Evolutionary conservation across 164 flowering plant species (phyloP).

Genomic region (Nelumbo lutea): DNA sequence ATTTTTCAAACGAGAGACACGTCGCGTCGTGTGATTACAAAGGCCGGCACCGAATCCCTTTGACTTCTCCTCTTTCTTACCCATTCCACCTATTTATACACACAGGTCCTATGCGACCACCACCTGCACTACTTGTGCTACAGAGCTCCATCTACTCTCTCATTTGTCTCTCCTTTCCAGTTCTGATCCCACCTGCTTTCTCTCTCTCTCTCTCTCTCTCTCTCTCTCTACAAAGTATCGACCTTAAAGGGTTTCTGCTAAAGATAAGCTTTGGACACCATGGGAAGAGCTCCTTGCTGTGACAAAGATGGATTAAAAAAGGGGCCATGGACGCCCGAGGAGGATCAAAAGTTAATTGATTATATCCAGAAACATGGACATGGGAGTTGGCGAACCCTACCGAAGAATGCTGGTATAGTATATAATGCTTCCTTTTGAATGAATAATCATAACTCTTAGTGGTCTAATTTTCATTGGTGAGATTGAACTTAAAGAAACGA

Average conservation of each 20-base stretch:
- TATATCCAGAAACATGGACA: slow-evolving; percentile 72
- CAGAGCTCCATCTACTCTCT: too few species aligned
- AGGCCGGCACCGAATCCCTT: slow-evolving; percentile 32
- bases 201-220: too few species aligned
- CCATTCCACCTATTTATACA: slow-evolving; percentile 1
- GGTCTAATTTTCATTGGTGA: neutral
- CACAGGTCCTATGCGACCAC: neutral
- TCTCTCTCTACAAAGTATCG: neutral
- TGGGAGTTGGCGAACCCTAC: slow-evolving; percentile 92
- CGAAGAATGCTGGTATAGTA: slow-evolving; percentile 73
- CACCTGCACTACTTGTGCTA: too few species aligned
- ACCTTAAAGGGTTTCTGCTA: neutral
- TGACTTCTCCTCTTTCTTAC: slow-evolving; percentile 10
- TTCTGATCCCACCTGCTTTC: neutral
- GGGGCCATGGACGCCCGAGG: slow-evolving; percentile 95
- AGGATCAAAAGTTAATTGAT: slow-evolving; percentile 81
- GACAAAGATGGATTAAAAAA: slow-evolving; percentile 83
- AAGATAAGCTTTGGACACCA: slow-evolving; percentile 9
- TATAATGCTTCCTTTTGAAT: neutral
- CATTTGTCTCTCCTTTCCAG: too few species aligned
- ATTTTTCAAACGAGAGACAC: slow-evolving; percentile 26
- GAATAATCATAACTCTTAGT: neutral
- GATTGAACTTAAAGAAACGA: neutral
- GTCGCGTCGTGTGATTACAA: slow-evolving; percentile 21
- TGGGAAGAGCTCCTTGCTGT: slow-evolving; percentile 97